These are phyloP conservation scores for Urochloa ruziziensis DNA, from an alignment of 176 grass and related monocot genomes.

Conservation along the genomic window DNA sequence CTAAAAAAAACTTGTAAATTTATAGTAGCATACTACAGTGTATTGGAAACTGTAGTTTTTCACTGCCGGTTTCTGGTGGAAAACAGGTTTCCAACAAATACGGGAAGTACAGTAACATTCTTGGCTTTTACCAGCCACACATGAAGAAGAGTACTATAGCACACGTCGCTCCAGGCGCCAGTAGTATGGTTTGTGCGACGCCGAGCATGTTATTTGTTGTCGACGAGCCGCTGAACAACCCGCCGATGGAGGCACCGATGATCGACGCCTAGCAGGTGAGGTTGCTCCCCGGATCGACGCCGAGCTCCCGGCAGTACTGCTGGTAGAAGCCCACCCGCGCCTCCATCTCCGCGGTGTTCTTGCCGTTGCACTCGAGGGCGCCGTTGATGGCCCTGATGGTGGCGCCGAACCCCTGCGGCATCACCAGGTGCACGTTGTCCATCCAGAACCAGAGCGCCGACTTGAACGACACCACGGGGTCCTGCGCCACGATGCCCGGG, in stretches of 20 bases:
- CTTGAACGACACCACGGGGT: slow-evolving; percentile 56
- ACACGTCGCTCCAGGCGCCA: background rate
- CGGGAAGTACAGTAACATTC: no score
- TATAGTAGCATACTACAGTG: no score
- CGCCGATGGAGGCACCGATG: background rate
- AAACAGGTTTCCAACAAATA: no score
- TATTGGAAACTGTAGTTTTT: no score
- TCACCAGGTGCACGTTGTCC: slow-evolving; percentile 17
- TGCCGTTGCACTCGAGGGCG: background rate
- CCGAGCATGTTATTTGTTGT: background rate
- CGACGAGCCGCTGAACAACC: background rate
- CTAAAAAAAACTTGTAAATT: no score
- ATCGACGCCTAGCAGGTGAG: slow-evolving; percentile 6
- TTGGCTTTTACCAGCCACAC: no score
- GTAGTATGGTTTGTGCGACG: no score
- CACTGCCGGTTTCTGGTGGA: no score
- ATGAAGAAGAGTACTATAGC: background rate
- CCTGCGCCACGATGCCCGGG: slow-evolving; percentile 54
- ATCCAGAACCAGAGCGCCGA: slow-evolving; percentile 72
- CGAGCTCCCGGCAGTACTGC: slow-evolving; percentile 18
- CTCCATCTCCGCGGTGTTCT: background rate
- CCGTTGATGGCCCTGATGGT: background rate
- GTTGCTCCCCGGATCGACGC: background rate
- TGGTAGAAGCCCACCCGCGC: slow-evolving; percentile 10
- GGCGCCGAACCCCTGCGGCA: background rate